These are phyloP conservation scores for Synchytrium microbalum DNA, from an alignment of 371 early-diverging fungal genomes.

Conservation along the genomic window DNA sequence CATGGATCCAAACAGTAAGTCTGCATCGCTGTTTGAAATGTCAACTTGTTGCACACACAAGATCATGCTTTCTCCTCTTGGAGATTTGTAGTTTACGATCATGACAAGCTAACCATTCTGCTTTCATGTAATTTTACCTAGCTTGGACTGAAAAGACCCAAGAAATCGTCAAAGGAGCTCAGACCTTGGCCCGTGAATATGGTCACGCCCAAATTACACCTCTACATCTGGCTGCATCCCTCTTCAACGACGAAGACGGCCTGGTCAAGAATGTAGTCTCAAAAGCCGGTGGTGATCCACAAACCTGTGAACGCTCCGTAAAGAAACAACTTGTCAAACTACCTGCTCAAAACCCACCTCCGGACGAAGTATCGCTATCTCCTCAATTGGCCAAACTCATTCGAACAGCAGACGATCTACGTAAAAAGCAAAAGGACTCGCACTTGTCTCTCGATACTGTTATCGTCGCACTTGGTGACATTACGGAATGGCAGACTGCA, in stretches of 20 bases:
- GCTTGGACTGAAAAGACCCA: conserved; percentile 92
- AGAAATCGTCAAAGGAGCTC: conserved; percentile 49
- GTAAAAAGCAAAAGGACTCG: conserved; percentile 76
- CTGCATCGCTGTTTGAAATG: too few relatives aligned
- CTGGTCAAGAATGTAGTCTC: conserved; percentile 47
- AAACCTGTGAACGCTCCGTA: conserved; percentile 63
- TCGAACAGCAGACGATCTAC: conserved; percentile 59
- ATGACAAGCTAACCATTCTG: too few relatives aligned
- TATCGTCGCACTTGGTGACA: conserved; percentile 70
- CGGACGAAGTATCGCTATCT: conserved; percentile 57
- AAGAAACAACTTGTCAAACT: conserved; percentile 67
- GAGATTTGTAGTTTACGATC: too few relatives aligned
- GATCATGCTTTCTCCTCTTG: too few relatives aligned
- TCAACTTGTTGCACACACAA: too few relatives aligned
- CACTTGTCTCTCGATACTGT: conserved; percentile 84
- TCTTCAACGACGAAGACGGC: conserved; percentile 61
- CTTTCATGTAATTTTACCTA: too few relatives aligned
- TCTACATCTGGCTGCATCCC: conserved; percentile 68
- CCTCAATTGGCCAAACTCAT: conserved; percentile 57
- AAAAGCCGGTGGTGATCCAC: conserved; percentile 76
- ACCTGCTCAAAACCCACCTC: conserved; percentile 83
- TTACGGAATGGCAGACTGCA: conserved; percentile 43
- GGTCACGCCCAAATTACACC: conserved; percentile 70
- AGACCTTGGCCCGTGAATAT: conserved; percentile 69
- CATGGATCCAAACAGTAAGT: too few relatives aligned